phyloP scores from a whole-genome alignment of 805 yeast genomes.

The Torulaspora franciscae region DNA sequence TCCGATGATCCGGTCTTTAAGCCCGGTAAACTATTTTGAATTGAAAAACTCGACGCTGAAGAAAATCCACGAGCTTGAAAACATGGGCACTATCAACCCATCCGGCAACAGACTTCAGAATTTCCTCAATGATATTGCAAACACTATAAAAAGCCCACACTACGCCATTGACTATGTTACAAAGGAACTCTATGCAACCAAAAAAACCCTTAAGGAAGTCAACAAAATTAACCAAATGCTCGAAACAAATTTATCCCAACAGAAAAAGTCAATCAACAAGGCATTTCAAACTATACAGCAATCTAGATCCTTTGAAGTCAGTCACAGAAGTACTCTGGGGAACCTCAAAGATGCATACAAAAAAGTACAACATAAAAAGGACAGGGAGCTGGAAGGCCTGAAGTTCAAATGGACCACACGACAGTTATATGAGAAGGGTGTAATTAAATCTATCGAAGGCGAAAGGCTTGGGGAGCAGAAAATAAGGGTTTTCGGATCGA shows the following conservation, averaged over 20 bases:
- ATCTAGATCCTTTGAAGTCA: conserved; percentile 29
- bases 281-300: conserved; percentile 48
- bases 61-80: conserved; percentile 69
- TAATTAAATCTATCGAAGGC: conserved; percentile 58
- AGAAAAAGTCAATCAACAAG: conserved; percentile 46
- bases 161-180: conserved; percentile 46
- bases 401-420: conserved; percentile 73
- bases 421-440: conserved; percentile 66
- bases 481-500: conserved; percentile 38
- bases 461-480: conserved; percentile 39
- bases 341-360: conserved; percentile 41
- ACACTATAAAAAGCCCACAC: conserved; percentile 61
- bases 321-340: conserved; percentile 28
- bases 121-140: conserved; percentile 74
- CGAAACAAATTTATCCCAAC: conserved; percentile 39
- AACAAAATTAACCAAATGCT: conserved; percentile 44
- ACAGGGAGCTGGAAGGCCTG: conserved; percentile 38
- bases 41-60: conserved; percentile 73
- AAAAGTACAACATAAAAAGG: conserved; percentile 34
- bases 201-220: conserved; percentile 42
- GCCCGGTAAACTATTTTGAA: conserved; percentile 56
- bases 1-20: conserved; percentile 43
- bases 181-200: conserved; percentile 43
- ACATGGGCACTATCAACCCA: conserved; percentile 57
- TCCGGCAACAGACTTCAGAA: conserved; percentile 65